Evolutionary conservation across 2,329 filamentous ascomycete genomes (phyloP).

Genomic region (Pseudomassariella vexata): DNA sequence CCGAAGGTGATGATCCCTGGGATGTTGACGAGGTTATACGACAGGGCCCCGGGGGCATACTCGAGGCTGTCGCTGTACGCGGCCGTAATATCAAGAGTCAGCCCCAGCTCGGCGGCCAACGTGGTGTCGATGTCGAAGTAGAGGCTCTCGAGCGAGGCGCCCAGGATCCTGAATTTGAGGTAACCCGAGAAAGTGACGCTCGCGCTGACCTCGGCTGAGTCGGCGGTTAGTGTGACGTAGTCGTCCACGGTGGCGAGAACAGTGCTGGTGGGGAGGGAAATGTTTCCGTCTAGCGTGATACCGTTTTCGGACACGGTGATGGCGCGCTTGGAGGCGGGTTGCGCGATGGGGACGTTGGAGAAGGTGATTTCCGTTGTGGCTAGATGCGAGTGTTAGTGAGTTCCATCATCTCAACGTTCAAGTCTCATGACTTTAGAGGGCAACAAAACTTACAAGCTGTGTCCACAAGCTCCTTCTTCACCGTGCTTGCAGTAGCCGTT

Average conservation of each 20-base stretch:
- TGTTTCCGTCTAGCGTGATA: no score
- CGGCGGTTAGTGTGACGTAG: constrained; percentile 28
- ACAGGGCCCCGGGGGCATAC: constrained; percentile 29
- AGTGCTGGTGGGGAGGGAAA: no score
- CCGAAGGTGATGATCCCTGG: constrained; percentile 33
- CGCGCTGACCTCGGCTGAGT: constrained; percentile 27
- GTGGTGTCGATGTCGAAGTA: constrained; percentile 36
- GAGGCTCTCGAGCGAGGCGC: constrained; percentile 26
- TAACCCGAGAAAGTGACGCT: constrained; percentile 34
- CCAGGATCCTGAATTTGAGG: constrained; percentile 32
- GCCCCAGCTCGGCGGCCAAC: constrained; percentile 27
- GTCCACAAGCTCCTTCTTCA: constrained; percentile 24
- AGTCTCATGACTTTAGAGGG: no score
- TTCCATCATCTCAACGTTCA: no score
- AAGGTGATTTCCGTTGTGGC: no score
- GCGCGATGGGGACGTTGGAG: no score
- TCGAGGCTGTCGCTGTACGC: constrained; percentile 26
- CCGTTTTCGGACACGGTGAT: no score
- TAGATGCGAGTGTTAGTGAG: no score
- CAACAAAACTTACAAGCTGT: constrained; percentile 29
- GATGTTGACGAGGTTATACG: constrained; percentile 30
- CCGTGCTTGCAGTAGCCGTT: constrained; percentile 24
- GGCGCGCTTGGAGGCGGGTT: no score
- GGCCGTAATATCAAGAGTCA: constrained; percentile 28
- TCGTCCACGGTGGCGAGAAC: constrained; percentile 12